Evolutionary conservation across 2,329 filamentous ascomycete genomes (phyloP), one percentile per base, ranked within the genome.

Genomic region (Pseudogymnoascus destructans): DNA sequence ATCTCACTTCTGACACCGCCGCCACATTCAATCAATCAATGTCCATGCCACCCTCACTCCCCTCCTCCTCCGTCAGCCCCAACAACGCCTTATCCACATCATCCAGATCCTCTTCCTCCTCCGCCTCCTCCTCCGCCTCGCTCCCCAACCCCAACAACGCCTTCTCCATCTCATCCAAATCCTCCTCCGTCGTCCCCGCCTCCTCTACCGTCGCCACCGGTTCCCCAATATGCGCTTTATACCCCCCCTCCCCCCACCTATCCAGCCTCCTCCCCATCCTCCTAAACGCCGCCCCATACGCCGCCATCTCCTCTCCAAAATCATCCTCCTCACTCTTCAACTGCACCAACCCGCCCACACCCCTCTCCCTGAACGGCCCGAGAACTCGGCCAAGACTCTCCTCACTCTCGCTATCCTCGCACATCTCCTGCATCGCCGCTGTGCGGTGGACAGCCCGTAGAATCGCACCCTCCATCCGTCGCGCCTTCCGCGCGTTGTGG

Each of bases 241-340:
- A 25, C 13, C 32, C 38, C 19, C 23, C 56, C 13, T 46, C 73
- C 54, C 82, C 77, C 88, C 88, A 92, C 30, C 87, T 78, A 57
- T 79, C 74, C n/a, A 92, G 73, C 38, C 88, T 77, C 25, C 88
- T 78, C 17, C 77, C 73, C 1, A 78, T 77, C 13, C 85, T 78
- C 57, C 84, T 75, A 15, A 92, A 72, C 6, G 86, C 79, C 9
- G 85, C 81, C 3, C 82, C 79, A 59, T 87, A 84, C 1, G 80
- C 76, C 58, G 78, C 77, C 5, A 82, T 77, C 69, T 92, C 86
- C 69, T 92, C 88, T 42, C 88, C 88, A 64, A 83, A 87, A 70
- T 92, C 87, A 61, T 89, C 85, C 0, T 76, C 71, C 67, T 91
- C 87, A 13, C 73, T 71, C 17, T 72, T 72, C 0, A 87, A 73